A percentile compares a stretch with the other conserved stretches of the same genome.
Evolutionary conservation across 768 basidiomycete species (phyloP).

Genomic region (Pulveroboletus ravenelii): DNA sequence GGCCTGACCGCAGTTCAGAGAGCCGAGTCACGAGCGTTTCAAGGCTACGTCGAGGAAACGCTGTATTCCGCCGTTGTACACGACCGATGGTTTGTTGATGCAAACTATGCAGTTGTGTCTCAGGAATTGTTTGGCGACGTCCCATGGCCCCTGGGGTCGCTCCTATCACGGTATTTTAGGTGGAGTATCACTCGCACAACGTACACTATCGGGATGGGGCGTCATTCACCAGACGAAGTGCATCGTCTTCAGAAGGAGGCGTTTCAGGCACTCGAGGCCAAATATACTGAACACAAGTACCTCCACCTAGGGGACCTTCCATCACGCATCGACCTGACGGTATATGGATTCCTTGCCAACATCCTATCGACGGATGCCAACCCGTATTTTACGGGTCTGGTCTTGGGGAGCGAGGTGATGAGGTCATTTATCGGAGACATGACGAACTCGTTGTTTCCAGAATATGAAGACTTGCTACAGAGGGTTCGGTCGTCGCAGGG

Average conservation of each 20-base stretch:
- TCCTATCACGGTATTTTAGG: constrained; percentile 22
- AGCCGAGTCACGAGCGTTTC: constrained; percentile 33
- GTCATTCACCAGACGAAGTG: constrained; percentile 32
- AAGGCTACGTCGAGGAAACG: constrained; percentile 30
- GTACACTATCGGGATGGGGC: constrained; percentile 25
- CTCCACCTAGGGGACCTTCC: constrained; percentile 26
- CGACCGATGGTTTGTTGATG: constrained; percentile 29
- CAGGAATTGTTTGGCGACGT: constrained; percentile 12
- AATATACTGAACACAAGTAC: constrained; percentile 21
- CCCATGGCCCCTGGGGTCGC: constrained; percentile 18
- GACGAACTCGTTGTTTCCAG: constrained; percentile 27
- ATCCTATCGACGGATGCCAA: constrained; percentile 17
- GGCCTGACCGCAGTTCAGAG: constrained; percentile 24
- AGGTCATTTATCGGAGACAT: constrained; percentile 18
- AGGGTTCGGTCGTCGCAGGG: constrained; percentile 1
- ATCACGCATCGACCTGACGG: constrained; percentile 27
- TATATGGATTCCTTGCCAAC: constrained; percentile 32
- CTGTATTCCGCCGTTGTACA: constrained; percentile 27
- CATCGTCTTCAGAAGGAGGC: constrained; percentile 28
- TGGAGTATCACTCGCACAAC: constrained; percentile 16
- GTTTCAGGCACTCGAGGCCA: constrained; percentile 28
- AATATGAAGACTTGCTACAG: constrained; percentile 19
- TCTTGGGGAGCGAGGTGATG: constrained; percentile 18
- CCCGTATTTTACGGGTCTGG: constrained; percentile 24
- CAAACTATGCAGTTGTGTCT: constrained; percentile 19